Evolutionary conservation across 2,329 filamentous ascomycete species (phyloP).

Genomic region (Phialophora tarda): DNA sequence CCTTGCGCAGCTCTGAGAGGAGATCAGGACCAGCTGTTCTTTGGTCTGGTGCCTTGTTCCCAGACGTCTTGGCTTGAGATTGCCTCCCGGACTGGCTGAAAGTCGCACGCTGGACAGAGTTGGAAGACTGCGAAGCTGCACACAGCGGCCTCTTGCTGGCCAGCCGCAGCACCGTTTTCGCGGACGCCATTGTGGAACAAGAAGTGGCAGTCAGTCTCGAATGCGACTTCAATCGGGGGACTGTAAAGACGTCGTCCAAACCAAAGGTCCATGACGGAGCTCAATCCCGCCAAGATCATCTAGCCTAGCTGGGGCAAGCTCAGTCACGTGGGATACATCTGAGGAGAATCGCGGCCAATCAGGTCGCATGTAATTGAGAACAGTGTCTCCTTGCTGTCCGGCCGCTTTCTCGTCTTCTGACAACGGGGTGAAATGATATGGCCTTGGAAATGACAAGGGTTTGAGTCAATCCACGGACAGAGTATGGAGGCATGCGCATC

Average conservation of each 20-base stretch:
- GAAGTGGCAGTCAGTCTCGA: not conserved
- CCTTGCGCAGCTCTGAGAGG: constrained; percentile 69
- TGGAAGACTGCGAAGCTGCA: constrained; percentile 45
- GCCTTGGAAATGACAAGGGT: no score
- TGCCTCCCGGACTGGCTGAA: constrained; percentile 36
- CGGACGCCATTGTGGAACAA: constrained; percentile 48
- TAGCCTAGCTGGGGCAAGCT: not conserved
- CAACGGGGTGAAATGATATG: no score
- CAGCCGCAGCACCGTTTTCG: constrained; percentile 53
- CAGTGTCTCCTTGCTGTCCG: no score
- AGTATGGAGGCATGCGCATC: no score
- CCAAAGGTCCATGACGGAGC: constrained; percentile 15
- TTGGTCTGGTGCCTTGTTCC: constrained; percentile 7
- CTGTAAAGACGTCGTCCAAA: not conserved
- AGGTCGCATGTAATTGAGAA: not conserved
- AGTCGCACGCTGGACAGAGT: constrained; percentile 37
- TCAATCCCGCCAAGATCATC: not conserved
- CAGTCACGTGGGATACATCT: not conserved
- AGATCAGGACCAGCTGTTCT: constrained; percentile 60
- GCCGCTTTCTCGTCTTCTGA: no score
- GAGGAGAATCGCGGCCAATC: not conserved
- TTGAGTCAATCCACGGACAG: no score
- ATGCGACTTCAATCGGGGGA: not conserved
- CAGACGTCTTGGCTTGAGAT: constrained; percentile 8
- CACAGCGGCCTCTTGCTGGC: constrained; percentile 49